Percentiles rank a stretch among this genome's conserved stretches.
phyloP scores from a whole-genome alignment of 2,329 filamentous ascomycete species.

The Colletotrichum agaves region DNA sequence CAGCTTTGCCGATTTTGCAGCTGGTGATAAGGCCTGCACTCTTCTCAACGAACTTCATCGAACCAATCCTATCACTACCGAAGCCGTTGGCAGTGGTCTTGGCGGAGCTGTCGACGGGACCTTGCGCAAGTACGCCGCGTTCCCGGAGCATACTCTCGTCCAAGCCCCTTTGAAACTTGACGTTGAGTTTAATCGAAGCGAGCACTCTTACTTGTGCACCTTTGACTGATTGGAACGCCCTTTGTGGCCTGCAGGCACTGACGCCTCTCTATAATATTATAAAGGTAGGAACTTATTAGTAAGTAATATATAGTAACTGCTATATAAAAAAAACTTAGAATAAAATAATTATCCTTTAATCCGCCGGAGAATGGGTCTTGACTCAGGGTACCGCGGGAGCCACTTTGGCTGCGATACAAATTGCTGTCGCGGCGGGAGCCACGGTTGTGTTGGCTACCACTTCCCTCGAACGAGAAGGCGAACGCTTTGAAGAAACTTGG shows the following conservation, averaged over 20 bases:
- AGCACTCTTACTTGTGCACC: background rate
- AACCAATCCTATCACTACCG: background rate
- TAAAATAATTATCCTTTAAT: too few relatives aligned
- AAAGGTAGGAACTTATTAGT: too few relatives aligned
- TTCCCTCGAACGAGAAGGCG: conserved; percentile 60
- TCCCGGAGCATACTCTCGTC: background rate
- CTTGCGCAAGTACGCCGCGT: background rate
- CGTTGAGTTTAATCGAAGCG: background rate
- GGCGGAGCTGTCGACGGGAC: background rate
- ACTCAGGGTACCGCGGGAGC: conserved; percentile 66
- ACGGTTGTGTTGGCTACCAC: conserved; percentile 69
- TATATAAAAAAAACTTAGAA: too few relatives aligned
- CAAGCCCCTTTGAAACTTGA: background rate
- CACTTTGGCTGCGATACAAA: conserved; percentile 57
- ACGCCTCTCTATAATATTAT: too few relatives aligned
- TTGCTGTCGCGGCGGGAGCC: conserved; percentile 60
- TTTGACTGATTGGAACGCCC: conserved; percentile 38
- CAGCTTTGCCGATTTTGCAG: background rate
- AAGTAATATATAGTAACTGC: too few relatives aligned
- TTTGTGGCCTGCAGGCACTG: conserved; percentile 47
- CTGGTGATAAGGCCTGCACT: background rate
- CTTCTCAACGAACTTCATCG: background rate
- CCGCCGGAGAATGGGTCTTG: conserved; percentile 56
- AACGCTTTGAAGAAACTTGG: conserved; percentile 61
- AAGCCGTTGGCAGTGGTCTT: background rate